Base-by-base conservation (phyloP, 768 basidiomycete genomes). In the Roridomyces roridus region DNA sequence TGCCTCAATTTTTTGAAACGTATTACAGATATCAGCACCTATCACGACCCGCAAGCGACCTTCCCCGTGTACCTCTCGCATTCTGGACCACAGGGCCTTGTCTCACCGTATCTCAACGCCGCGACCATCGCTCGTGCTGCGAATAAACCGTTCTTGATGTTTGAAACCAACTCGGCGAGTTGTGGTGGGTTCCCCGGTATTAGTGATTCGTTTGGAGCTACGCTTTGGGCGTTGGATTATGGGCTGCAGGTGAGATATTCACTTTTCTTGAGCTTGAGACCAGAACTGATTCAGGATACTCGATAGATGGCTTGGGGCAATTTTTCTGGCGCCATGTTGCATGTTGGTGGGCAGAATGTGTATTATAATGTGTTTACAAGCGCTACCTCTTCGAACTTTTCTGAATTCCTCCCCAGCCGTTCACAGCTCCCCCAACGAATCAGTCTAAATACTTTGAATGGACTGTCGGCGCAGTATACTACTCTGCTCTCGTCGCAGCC, bases 181-280 rank as follows among this genome's bases (percentile, higher is more conserved):
- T 34, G 87, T 73, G 87, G 85, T 68, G 87, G 88, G 7, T 86
- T 88, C 66, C 72, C 81, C 17, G 88, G 87, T 2, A 71, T 88
- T 20, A 82, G 79, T 26, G 83, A 89, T 63, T 78, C 75, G 49
- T 90, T 85, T 59, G 86, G 83, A 5, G 86, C 82, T 1, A 81
- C 85, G 17, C 73, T 90, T 10, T 90, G 87, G 87, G 83, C 75
- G 11, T 63, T 86, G 56, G 87, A 89, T 66, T 86, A 85, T 68
- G 81, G 75, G 1, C 67, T 80, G 77, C 88, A 59, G 46, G 57
- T 54, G 5, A 4, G 42, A 4, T 20, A 24, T 17, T n/a, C n/a
- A 4, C 24, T 10, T 34, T 20, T n/a, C 14, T 35, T 0, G 8
- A 17, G 42, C 5, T 18, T 3, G 23, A 9, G 12, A 6, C n/a